phyloP scores from a whole-genome alignment of 768 basidiomycete species.

The Mycena alexandri region DNA sequence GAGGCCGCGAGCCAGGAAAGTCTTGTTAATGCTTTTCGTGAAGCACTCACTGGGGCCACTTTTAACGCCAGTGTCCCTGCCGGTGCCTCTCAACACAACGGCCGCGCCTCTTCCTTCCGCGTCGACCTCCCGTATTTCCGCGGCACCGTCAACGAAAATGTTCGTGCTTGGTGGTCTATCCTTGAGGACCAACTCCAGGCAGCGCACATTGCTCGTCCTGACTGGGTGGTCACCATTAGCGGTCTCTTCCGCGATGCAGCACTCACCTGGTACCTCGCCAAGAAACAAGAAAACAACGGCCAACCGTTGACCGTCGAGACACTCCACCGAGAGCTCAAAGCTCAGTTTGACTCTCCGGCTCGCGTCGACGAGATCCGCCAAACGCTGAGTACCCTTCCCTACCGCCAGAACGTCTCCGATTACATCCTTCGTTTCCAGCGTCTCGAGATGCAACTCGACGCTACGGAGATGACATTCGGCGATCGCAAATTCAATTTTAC shows the following conservation, averaged over 20 bases:
- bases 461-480: slow-evolving; percentile 24
- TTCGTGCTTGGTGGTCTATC: slow-evolving; percentile 15
- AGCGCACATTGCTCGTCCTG: not conserved
- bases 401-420: slow-evolving; percentile 6
- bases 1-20: not conserved
- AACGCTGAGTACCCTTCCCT: not conserved
- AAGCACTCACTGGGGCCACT: slow-evolving; percentile 4
- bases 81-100: not conserved
- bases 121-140: slow-evolving; percentile 20
- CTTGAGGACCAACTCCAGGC: slow-evolving; percentile 29
- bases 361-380: slow-evolving; percentile 24
- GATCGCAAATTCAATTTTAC: slow-evolving; percentile 23
- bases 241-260: slow-evolving; percentile 24
- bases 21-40: not conserved
- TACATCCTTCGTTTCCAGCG: slow-evolving; percentile 26
- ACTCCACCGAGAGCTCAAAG: slow-evolving; percentile 16
- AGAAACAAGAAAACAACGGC: slow-evolving; percentile 12
- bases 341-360: slow-evolving; percentile 19
- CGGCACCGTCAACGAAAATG: slow-evolving; percentile 19
- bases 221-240: slow-evolving; percentile 20
- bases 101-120: slow-evolving; percentile 14
- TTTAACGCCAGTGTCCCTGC: not conserved
- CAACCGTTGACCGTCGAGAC: slow-evolving; percentile 4
- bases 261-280: slow-evolving; percentile 22
- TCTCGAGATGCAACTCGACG: slow-evolving; percentile 27